These are phyloP conservation scores for Podospora sp. DNA, from an alignment of 495 filamentous ascomycete species.

Conservation along the genomic window DNA sequence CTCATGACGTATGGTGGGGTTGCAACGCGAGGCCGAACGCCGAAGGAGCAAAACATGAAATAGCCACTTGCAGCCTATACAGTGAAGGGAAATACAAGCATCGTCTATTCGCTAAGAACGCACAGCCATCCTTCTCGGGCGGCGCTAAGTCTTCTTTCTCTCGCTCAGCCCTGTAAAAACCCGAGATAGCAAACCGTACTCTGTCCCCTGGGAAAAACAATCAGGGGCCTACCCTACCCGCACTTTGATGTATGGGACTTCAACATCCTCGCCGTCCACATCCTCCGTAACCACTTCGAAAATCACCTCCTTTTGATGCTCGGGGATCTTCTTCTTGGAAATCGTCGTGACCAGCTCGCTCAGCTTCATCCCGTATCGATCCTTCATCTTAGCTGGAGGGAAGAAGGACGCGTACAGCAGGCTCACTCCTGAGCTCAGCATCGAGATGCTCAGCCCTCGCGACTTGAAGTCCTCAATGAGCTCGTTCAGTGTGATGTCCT, in stretches of 20 bases:
- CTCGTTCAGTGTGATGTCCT: slow-evolving; percentile 79
- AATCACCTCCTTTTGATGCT: slow-evolving; percentile 92
- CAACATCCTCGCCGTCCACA: slow-evolving; percentile 86
- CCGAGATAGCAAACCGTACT: not conserved
- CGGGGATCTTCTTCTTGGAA: slow-evolving; percentile 87
- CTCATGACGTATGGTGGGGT: not conserved
- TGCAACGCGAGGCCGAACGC: not conserved
- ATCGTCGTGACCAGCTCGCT: slow-evolving; percentile 86
- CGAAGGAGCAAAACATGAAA: not conserved
- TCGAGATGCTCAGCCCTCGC: slow-evolving; percentile 79
- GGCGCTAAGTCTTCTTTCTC: not conserved
- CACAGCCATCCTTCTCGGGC: not conserved
- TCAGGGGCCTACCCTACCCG: not conserved
- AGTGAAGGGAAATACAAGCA: not conserved
- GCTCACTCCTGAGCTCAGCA: slow-evolving; percentile 96
- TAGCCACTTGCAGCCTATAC: not conserved
- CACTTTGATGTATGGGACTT: slow-evolving; percentile 96
- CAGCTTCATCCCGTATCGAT: slow-evolving; percentile 60
- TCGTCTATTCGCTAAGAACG: not conserved
- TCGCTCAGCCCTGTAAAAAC: not conserved
- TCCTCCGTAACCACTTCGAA: slow-evolving; percentile 97
- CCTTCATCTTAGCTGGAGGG: slow-evolving; percentile 83
- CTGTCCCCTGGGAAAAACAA: not conserved
- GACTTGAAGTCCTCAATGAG: slow-evolving; percentile 79
- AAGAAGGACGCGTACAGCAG: slow-evolving; percentile 97